Percentiles rank a stretch among this genome's conserved stretches.
Evolutionary conservation across 1,284 basidiomycete genomes (phyloP).

Genomic region (Lentinula novae-zelandiae): DNA sequence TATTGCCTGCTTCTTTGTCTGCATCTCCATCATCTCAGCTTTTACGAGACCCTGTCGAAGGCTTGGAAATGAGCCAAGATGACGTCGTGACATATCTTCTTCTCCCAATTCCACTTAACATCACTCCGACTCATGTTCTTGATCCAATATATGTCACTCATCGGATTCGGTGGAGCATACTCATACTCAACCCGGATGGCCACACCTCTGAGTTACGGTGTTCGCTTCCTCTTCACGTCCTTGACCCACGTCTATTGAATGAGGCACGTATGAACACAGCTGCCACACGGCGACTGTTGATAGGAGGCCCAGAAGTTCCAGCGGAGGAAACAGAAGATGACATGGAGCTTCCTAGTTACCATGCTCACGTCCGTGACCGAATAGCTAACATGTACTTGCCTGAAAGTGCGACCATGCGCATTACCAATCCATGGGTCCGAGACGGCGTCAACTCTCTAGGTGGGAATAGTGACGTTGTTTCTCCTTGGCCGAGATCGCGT

Average conservation of each 20-base stretch:
- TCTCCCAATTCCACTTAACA: conserved; percentile 44
- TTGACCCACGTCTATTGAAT: conserved; percentile 67
- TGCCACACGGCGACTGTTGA: conserved; percentile 61
- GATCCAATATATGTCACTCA: conserved; percentile 76
- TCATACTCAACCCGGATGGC: conserved; percentile 82
- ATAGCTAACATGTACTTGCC: conserved; percentile 78
- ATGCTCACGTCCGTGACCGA: conserved; percentile 84
- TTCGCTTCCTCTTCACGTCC: conserved; percentile 82
- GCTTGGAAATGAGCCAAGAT: conserved; percentile 23
- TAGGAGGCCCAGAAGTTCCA: conserved; percentile 34
- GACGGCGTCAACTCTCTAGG: conserved; percentile 34
- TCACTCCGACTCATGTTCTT: conserved; percentile 61
- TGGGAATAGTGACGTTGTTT: conserved; percentile 14
- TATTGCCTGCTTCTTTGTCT: conserved; percentile 13
- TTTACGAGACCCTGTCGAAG: conserved; percentile 1
- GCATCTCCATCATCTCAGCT: conserved; percentile 11
- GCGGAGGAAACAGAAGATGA: conserved; percentile 51
- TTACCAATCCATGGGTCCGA: conserved; percentile 60
- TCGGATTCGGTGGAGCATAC: conserved; percentile 70
- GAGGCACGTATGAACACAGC: conserved; percentile 73
- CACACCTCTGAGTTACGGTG: conserved; percentile 90
- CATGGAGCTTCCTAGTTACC: conserved; percentile 81
- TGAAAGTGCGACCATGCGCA: conserved; percentile 60
- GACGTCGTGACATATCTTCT: conserved; percentile 48
- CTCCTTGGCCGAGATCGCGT: conserved; percentile 19